Conservation (phyloP, 2,329 filamentous ascomycete genomes). For the Hypoxylon sp. region DNA sequence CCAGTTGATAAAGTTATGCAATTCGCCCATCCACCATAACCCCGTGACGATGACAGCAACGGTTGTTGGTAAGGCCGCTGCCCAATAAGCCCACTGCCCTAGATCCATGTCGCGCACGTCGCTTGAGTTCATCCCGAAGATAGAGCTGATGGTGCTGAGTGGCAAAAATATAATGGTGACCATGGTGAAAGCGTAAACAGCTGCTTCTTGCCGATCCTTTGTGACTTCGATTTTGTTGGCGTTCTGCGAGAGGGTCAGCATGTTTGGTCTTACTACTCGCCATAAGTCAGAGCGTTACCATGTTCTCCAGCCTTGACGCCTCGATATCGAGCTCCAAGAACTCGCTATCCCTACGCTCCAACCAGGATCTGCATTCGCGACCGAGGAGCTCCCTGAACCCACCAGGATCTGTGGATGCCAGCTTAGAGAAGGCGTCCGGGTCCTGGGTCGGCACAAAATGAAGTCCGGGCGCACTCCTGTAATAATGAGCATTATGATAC, state of each 20-base stretch:
- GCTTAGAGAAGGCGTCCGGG: conserved; percentile 53
- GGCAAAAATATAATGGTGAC: conserved; percentile 60
- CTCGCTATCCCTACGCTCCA: conserved; percentile 57
- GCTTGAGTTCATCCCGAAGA: conserved; percentile 67
- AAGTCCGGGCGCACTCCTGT: conserved; percentile 15
- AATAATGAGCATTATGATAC: conserved; percentile 18
- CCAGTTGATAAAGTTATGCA: conserved; percentile 44
- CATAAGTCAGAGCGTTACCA: conserved; percentile 43
- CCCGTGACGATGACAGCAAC: conserved; percentile 52
- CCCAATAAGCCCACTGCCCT: conserved; percentile 67
- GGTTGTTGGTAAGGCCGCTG: conserved; percentile 63
- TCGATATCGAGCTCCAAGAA: conserved; percentile 51
- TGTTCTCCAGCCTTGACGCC: conserved; percentile 50
- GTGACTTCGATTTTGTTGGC: conserved; percentile 45
- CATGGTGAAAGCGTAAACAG: conserved; percentile 58
- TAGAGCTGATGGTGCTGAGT: conserved; percentile 55
- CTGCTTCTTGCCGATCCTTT: conserved; percentile 48
- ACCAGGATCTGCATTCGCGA: conserved; percentile 57
- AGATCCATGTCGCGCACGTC: conserved; percentile 66
- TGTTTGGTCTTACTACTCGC: conserved; percentile 21
- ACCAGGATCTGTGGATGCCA: conserved; percentile 57
- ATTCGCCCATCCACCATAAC: conserved; percentile 49
- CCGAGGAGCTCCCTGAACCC: conserved; percentile 59
- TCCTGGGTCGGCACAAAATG: conserved; percentile 37
- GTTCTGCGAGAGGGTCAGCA: conserved; percentile 38